Evolutionary conservation across 139 green algal genomes (phyloP), one percentile per base, ranked within the genome.

Genomic region (Pseudopediastrum boryanum): DNA sequence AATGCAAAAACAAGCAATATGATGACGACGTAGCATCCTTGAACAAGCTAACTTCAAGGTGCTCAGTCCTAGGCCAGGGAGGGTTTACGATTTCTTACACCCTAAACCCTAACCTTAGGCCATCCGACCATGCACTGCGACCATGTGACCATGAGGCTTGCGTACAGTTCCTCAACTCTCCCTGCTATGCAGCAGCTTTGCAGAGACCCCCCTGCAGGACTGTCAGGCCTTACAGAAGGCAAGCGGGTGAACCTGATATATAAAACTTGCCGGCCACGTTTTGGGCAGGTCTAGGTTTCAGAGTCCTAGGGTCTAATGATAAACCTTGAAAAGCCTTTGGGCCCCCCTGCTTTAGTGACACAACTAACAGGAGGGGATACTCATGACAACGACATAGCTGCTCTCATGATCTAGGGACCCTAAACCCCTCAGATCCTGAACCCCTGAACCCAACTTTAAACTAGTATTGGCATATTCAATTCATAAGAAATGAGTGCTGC

Each of bases 401-500:
- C n/a, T n/a, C n/a, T n/a, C n/a, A n/a, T n/a, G n/a, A n/a, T n/a
- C n/a, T n/a, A n/a, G n/a, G n/a, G n/a, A n/a, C n/a, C n/a, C n/a
- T n/a, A n/a, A n/a, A n/a, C n/a, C n/a, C n/a, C n/a, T n/a, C 31
- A 16, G 38, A 71, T 46, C 16, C 19, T 43, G 52, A 77, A 77
- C 12, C 25, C 41, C 64, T 66, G 23, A 38, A 71, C 38, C 36
- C 43, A 77, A 25, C 10, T 6, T 10, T 12, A 2, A 36, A 56
- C 9, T 70, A 6, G 39, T 46, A 31, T 23, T 5, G 3, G 44
- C 5, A 23, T 54, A 7, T 71, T 29, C 25, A 48, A 21, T 64
- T 4, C 31, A 16, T 56, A 23, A 63, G 5, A 64, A n/a, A n/a
- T n/a, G 43, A 42, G 36, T 51, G 42, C 5, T 31, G 23, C 9